phyloP scores from a whole-genome alignment of 768 basidiomycete species.

The Amanita subjunquillea region DNA sequence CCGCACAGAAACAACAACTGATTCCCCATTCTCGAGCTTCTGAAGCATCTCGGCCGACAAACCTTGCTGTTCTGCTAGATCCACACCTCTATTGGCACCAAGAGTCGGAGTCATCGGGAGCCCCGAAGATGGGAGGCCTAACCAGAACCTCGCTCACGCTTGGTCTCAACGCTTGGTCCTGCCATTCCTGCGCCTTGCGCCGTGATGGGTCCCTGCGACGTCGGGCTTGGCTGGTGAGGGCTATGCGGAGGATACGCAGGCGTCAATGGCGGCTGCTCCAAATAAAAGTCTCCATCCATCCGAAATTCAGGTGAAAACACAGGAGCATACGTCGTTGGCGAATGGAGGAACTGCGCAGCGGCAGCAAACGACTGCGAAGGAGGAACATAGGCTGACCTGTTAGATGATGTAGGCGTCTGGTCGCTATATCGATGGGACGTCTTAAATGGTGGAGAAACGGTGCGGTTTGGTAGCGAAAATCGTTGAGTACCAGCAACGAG shows the following conservation, averaged over 20 bases:
- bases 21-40: slow-evolving; percentile 31
- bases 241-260: slow-evolving; percentile 50
- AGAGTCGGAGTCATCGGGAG: slow-evolving; percentile 54
- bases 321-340: slow-evolving; percentile 44
- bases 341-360: slow-evolving; percentile 26
- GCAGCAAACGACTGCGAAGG: slow-evolving; percentile 20
- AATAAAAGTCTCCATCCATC: slow-evolving; percentile 5
- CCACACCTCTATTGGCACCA: slow-evolving; percentile 37
- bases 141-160: slow-evolving; percentile 41
- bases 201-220: slow-evolving; percentile 45
- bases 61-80: slow-evolving; percentile 24
- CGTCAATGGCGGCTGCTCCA: slow-evolving; percentile 34
- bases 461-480: slow-evolving; percentile 27
- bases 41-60: not conserved
- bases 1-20: slow-evolving; percentile 64
- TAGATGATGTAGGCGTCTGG: slow-evolving; percentile 16
- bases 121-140: not conserved
- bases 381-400: slow-evolving; percentile 21
- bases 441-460: not conserved
- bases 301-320: slow-evolving; percentile 10
- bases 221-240: slow-evolving; percentile 39
- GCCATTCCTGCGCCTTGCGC: slow-evolving; percentile 36
- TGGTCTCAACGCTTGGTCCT: slow-evolving; percentile 56
- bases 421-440: slow-evolving; percentile 8
- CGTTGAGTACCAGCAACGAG: slow-evolving; percentile 49